Evolutionary conservation across 352 stramenopile species (phyloP).

Genomic region (Globisporangium camurandrum): DNA sequence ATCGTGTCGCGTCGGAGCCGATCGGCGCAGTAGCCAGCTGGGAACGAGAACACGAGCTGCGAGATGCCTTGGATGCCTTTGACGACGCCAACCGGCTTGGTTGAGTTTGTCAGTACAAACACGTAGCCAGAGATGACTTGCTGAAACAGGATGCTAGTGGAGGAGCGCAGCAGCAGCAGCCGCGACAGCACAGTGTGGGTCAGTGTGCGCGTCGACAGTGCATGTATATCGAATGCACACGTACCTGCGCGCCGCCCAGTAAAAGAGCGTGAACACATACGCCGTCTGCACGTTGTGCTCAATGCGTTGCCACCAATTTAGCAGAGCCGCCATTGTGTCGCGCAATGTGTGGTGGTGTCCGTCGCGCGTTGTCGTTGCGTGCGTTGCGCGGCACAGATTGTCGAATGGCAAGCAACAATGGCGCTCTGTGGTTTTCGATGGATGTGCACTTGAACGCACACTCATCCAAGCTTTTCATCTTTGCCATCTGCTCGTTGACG

Average conservation of each 20-base stretch:
- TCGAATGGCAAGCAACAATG: no score
- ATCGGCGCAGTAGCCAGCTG: conserved; percentile 61
- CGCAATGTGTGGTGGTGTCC: no score
- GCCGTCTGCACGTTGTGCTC: conserved; percentile 53
- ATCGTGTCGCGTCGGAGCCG: conserved; percentile 59
- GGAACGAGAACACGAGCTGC: conserved; percentile 66
- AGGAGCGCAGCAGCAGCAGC: neutral
- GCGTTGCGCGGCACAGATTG: conserved; percentile 12
- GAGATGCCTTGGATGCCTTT: conserved; percentile 79
- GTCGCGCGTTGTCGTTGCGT: no score
- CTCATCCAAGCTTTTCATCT: no score
- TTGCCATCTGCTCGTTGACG: no score
- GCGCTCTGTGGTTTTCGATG: no score
- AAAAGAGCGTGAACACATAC: conserved; percentile 73
- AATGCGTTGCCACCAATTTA: conserved; percentile 4
- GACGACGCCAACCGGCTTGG: conserved; percentile 71
- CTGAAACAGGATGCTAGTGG: conserved; percentile 61
- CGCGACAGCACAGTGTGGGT: neutral
- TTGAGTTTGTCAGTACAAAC: conserved; percentile 66
- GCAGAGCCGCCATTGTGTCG: no score
- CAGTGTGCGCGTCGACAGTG: neutral
- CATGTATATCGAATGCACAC: neutral
- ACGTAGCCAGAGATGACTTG: conserved; percentile 72
- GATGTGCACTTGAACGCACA: no score
- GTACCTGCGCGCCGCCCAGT: conserved; percentile 51